phyloP scores from a whole-genome alignment of 768 basidiomycete genomes.

The Leccinum uliginosum region DNA sequence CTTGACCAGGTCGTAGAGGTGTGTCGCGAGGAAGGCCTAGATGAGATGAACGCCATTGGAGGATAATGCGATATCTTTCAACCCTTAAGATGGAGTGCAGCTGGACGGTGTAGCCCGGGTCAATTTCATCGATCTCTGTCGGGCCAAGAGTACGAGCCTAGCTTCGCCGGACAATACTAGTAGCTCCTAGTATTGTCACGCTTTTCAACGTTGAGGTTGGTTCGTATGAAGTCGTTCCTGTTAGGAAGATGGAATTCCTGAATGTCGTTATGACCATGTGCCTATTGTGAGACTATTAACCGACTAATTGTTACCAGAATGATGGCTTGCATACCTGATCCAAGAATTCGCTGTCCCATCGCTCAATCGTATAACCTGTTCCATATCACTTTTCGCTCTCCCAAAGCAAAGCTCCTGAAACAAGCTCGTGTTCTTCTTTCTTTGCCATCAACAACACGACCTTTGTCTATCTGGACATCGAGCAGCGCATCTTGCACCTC shows the following conservation, averaged over 20 bases:
- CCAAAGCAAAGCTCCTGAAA: conserved; percentile 55
- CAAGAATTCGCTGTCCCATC: conserved; percentile 60
- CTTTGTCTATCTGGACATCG: conserved; percentile 50
- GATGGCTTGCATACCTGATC: conserved; percentile 36
- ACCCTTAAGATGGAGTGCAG: no score
- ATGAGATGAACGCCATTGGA: no score
- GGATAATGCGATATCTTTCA: no score
- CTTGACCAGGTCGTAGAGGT: no score
- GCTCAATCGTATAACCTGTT: conserved; percentile 75
- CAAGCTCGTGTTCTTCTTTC: conserved; percentile 53
- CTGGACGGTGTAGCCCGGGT: no score
- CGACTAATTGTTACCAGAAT: background rate
- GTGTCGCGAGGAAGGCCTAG: no score
- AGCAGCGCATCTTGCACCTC: conserved; percentile 64
- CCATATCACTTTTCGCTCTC: conserved; percentile 88
- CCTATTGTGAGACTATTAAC: conserved; percentile 37
- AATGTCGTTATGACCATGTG: conserved; percentile 58
- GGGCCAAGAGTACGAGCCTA: no score
- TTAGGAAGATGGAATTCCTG: conserved; percentile 72
- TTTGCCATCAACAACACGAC: conserved; percentile 80
- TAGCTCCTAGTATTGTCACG: no score
- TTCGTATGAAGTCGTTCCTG: conserved; percentile 89
- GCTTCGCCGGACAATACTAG: no score
- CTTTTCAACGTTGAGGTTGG: conserved; percentile 80
- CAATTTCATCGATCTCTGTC: no score